Base-by-base conservation (phyloP, 163 green algal species). In the Picocystis sp. region DNA sequence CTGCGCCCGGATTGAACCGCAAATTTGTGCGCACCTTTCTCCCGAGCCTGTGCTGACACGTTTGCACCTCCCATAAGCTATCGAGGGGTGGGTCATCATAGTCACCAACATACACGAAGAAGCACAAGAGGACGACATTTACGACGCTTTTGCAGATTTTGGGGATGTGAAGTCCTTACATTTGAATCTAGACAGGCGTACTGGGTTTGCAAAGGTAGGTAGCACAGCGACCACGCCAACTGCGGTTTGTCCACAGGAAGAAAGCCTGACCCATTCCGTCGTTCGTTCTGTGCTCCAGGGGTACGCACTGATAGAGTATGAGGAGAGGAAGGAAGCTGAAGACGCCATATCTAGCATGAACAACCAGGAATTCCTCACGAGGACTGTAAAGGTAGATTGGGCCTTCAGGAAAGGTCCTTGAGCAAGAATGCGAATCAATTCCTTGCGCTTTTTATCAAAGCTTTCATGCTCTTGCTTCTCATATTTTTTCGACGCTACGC, bases 11-110 rank as follows among this genome's bases (percentile, higher is more conserved):
- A 8, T 38, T 8, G 8, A 8, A 38, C 3, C 3, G 5, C 29
- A 38, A 38, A 3, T 11, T 38, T 38, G 29, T 38, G 29, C 29
- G 3, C 5, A 38, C 3, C 3, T 11, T 11, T 3, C 8, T 11
- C 8, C 3, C 29, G 29, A 38, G 29, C 29, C 8, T 38, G 3
- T 38, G 29, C 29, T 38, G 29, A 38, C 29, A 11, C 5, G 29
- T 8, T 8, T 38, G 29, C 29, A 38, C 3, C 8, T 38, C 8
- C 29, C 8, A 8, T 3, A 38, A 38, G 47, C 84, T 24, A 77
- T 95, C 41, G 86, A 96, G 61, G 88, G 87, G 46, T 96, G 84
- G 83, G 81, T 94, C n/a, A 54, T 96, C 15, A 76, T 96, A 21
- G 76, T 92, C 8, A 88, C 80, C 1, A 75, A 75, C 38, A 69